These are phyloP conservation scores for Garcia nutans DNA, from an alignment of 345 rosid genomes.

Conservation along the genomic window DNA sequence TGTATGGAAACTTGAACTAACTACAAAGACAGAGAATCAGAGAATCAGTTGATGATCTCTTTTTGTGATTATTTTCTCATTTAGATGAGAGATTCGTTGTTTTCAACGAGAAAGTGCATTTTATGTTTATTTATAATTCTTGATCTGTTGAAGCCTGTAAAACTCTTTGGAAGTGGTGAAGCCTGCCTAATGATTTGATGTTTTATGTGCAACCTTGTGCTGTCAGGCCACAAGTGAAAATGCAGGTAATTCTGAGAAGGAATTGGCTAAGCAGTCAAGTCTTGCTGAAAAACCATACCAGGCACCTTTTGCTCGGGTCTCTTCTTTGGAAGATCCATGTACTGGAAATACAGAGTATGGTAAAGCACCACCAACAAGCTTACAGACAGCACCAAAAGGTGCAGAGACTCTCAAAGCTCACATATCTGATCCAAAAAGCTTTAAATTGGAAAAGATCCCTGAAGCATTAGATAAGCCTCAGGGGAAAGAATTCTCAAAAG, in stretches of 20 bases:
- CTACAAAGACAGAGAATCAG: background rate
- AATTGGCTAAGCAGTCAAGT: slow-evolving; percentile 42
- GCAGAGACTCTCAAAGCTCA: slow-evolving; percentile 45
- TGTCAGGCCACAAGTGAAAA: slow-evolving; percentile 47
- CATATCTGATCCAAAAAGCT: slow-evolving; percentile 38
- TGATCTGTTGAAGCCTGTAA: background rate
- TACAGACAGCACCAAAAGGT: slow-evolving; percentile 29
- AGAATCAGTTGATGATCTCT: background rate
- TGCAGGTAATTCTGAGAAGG: slow-evolving; percentile 37
- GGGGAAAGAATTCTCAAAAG: slow-evolving; percentile 65
- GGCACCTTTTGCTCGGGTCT: slow-evolving; percentile 73
- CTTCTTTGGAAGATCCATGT: slow-evolving; percentile 72
- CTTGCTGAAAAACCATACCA: slow-evolving; percentile 53
- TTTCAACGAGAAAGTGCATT: background rate
- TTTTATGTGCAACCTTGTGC: slow-evolving; percentile 23
- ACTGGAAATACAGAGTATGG: slow-evolving; percentile 52
- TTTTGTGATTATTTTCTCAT: background rate
- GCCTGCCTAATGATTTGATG: slow-evolving; percentile 19
- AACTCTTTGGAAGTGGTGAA: slow-evolving; percentile 5
- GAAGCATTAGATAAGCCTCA: slow-evolving; percentile 59
- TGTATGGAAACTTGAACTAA: background rate
- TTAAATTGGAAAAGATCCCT: slow-evolving; percentile 55
- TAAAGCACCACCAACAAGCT: slow-evolving; percentile 49
- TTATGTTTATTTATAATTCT: background rate
- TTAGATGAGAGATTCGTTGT: background rate